Base-by-base conservation (phyloP, 1,284 basidiomycete species). In the Flammula alnicola region DNA sequence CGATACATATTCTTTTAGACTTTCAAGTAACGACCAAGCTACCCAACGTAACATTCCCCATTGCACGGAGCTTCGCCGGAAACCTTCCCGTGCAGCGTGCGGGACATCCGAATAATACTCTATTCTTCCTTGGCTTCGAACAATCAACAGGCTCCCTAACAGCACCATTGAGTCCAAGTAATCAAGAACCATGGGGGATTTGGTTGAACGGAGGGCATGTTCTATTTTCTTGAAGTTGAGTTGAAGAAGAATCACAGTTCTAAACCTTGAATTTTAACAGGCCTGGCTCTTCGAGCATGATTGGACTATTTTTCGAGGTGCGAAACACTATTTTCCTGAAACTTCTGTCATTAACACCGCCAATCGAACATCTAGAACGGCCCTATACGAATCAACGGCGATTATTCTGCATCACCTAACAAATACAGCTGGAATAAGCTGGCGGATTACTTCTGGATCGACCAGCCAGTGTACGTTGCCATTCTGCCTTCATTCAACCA, bases 51-150 rank as follows among this genome's bases (percentile, higher is more conserved):
- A 82, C 84, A 0, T 86, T 82, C 63, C 60, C 73, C 19, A 59
- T 86, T 6, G 66, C 72, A 11, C 77, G 78, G 6, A 82, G 73
- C 60, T 90, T 74, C 58, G 85, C 87, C 0, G 87, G 86, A 43
- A 90, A 86, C 52, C 75, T 88, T 45, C 76, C 78, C 4, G 84
- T 89, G 2, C 72, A 83, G 53, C 75, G 86, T 30, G 65, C 72
- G n/a, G 77, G 75, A 12, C 85, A 87, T 63, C 83, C 83, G 0
- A 87, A 89, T 50, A 71, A 88, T 52, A 87, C 86, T 0, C 70
- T 90, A 2, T 90, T 88, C 69, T 90, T 90, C 65, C 80, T 81
- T 76, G 86, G 74, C 1, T 80, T 84, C 54, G 87, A 90, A 62
- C 80, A 79, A 32, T 69, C 70, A 3, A 63, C 72, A 10, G 85